Evolutionary conservation across 768 basidiomycete species (phyloP), one percentile per base, ranked within the genome.

Genomic region (Fomitopsis serialis): DNA sequence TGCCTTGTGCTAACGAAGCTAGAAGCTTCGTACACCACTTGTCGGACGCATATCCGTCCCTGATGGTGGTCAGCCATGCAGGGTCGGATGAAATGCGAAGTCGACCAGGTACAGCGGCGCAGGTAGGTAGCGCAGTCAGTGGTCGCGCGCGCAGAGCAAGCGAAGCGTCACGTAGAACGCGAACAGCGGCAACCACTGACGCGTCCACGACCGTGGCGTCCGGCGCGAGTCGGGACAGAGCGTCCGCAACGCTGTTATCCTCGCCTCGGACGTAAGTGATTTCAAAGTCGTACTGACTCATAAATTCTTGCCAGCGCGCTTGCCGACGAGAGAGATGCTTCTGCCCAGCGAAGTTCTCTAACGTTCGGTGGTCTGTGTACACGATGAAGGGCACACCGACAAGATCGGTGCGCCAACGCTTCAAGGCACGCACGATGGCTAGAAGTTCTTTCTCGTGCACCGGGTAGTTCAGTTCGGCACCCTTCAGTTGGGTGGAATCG

Each of bases 291-390:
- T 63, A 70, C 24, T 67, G 59, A 29, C 44, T 45, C 10, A 70
- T 36, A 1, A 65, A 65, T n/a, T 73, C 70, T 2, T 70, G 19
- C 76, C 75, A 77, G 0, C 69, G 57, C 0, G 65, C 68, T 32
- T 75, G 74, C 1, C 70, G 54, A 0, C 63, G 62, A 0, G 70
- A 71, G 12, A 75, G 34, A 5, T 72, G 58, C 17, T 56, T 59
- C 49, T 76, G 74, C 0, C 51, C 58, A 22, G 71, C 42, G 0
- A 77, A 42, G 25, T 69, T 58, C 0, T 61, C 56, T 1, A 77
- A 52, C 9, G 34, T 50, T 24, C 49, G 40, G 24, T 61, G 60
- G 35, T 61, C 58, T 0, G 55, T 61, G 15, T 51, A 19, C 37
- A 36, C 23, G 1, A 32, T 58, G 35, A 60, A 66, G 23, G 12